phyloP scores from a whole-genome alignment of 768 basidiomycete species.

The Dentipellis sp. region DNA sequence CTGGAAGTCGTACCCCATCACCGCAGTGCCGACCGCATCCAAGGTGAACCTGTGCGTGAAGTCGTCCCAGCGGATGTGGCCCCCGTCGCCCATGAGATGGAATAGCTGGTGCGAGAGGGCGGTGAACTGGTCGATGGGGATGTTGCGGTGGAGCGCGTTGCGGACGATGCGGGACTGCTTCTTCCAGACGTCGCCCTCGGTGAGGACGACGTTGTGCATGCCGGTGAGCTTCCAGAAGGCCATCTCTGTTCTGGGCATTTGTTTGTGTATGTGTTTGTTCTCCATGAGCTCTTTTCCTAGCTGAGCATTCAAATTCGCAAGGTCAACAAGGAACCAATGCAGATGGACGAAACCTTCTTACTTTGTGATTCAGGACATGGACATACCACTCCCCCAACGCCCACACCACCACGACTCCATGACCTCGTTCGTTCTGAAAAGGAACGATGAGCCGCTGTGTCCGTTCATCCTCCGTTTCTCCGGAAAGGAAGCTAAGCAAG shows the following conservation, averaged over 20 bases:
- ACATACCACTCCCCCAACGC: slow-evolving; percentile 32
- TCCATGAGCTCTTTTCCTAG: background rate
- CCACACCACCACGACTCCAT: slow-evolving; percentile 28
- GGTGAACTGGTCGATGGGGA: slow-evolving; percentile 26
- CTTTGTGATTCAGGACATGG: slow-evolving; percentile 29
- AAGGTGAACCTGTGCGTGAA: slow-evolving; percentile 9
- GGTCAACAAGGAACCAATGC: background rate
- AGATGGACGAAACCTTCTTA: slow-evolving; percentile 6
- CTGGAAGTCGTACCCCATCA: slow-evolving; percentile 14
- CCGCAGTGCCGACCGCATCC: slow-evolving; percentile 9
- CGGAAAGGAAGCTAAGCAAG: background rate
- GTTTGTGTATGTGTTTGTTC: background rate
- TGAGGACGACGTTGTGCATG: slow-evolving; percentile 27
- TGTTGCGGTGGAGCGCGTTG: slow-evolving; percentile 24
- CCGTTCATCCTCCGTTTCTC: background rate
- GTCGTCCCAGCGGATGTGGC: slow-evolving; percentile 21
- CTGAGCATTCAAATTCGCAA: background rate
- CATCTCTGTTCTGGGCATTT: background rate
- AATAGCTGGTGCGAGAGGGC: slow-evolving; percentile 24
- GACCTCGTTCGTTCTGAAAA: background rate
- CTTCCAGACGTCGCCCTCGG: slow-evolving; percentile 30
- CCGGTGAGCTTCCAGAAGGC: background rate
- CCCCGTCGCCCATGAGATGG: slow-evolving; percentile 21
- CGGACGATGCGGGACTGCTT: slow-evolving; percentile 27
- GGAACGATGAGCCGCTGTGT: background rate